Base-by-base conservation (phyloP, 1,284 basidiomycete genomes). In the Apiotrichum domesticum region DNA sequence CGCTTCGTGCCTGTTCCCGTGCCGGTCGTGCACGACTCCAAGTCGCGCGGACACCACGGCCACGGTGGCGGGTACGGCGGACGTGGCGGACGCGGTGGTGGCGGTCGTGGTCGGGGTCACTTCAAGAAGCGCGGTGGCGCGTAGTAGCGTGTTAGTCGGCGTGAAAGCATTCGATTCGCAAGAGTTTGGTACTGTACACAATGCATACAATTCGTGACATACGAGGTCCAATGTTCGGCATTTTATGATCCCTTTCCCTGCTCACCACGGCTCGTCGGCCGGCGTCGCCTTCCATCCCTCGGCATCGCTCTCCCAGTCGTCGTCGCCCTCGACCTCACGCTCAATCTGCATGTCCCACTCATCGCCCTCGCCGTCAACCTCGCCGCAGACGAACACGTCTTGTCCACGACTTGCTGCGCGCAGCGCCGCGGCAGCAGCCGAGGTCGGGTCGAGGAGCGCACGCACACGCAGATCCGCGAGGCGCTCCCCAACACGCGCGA, bases 1-100 rank as follows among this genome's bases (percentile, higher is more conserved):
- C 55, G 69, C 41, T 77, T 77, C 61, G 63, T 66, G 13, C 50
- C 64, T 9, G 73, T 74, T 2, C 63, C 65, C 14, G 59, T 70
- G 37, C 69, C 71, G 8, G 51, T 65, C 2, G 54, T 63, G 3
- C 56, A 56, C 21, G 58, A 63, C 52, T 54, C 51, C 15, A 58
- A 58, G 58, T 35, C 32, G 29, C 51, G 62, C 41, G 45, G 35
- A 4, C 34, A n/a, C 44, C 37, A 13, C 34, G 32, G 45, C 11
- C 14, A 10, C 11, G 33, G 14, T 21, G 21, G 21, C 21, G 21
- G 21, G 21, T 21, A 21, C 21, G 21, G 21, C 21, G 21, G 21
- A 21, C 21, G 21, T 21, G 21, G 21, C 21, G 21, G 21, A 21
- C 21, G 21, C 21, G 21, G 21, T 21, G 21, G 21, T 21, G 21